Percentiles rank a stretch among this genome's conserved stretches.
These are phyloP conservation scores for Eucalyptus cloeziana DNA, from an alignment of 345 rosid genomes.

Conservation along the genomic window DNA sequence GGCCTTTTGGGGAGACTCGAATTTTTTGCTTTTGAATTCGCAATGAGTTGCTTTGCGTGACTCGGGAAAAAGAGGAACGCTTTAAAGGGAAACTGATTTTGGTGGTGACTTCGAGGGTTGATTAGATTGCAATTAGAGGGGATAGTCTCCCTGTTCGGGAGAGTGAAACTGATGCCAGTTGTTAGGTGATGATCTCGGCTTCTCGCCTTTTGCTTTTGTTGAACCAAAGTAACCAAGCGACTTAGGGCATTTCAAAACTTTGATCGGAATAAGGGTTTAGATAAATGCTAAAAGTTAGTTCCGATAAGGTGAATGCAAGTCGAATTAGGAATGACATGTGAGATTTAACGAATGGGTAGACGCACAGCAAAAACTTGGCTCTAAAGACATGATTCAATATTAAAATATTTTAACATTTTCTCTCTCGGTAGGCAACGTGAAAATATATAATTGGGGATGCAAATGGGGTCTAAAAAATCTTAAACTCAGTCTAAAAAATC, in stretches of 20 bases:
- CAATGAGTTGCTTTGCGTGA: constrained; percentile 6
- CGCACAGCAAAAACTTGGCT: neutral
- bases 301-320: neutral
- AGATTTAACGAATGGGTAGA: neutral
- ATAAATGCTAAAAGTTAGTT: no score
- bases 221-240: neutral
- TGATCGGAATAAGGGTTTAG: neutral
- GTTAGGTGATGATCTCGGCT: neutral
- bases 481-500: no score
- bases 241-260: neutral
- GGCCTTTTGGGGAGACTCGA: constrained; percentile 3
- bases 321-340: neutral
- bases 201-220: neutral
- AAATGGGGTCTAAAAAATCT: neutral
- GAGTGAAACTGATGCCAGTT: neutral
- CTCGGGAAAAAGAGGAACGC: neutral
- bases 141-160: neutral
- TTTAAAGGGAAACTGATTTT: neutral
- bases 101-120: neutral
- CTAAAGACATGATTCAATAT: neutral
- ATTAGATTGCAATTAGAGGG: neutral
- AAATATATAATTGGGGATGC: accelerated
- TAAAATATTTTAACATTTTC: neutral
- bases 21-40: neutral
- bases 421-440: neutral